Evolutionary conservation across 352 stramenopile species (phyloP).

Genomic region (Pythium sp.): DNA sequence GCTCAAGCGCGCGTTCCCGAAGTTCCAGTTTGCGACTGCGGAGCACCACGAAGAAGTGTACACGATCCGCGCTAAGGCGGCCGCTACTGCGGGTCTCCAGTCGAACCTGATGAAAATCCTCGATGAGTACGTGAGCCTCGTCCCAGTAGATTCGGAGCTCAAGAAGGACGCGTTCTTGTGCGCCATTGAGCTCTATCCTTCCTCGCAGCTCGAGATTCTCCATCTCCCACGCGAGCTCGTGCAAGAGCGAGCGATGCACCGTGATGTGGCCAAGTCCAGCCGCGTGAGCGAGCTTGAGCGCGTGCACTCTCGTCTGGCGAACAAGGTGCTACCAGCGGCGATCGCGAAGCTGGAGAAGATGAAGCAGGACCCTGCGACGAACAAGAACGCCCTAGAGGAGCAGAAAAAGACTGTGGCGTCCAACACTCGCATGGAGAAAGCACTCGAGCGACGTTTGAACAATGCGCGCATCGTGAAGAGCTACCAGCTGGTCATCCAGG

Average conservation of each 20-base stretch:
- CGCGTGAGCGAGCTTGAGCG: conserved; percentile 44
- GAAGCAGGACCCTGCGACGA: conserved; percentile 15
- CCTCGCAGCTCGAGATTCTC: conserved; percentile 52
- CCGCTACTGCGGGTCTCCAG: conserved; percentile 48
- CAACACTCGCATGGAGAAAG: conserved; percentile 28
- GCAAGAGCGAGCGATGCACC: conserved; percentile 30
- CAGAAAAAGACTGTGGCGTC: conserved; percentile 20
- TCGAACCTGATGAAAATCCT: conserved; percentile 45
- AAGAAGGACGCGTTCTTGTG: conserved; percentile 39
- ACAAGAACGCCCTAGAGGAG: conserved; percentile 23
- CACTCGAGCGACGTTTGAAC: conserved; percentile 42
- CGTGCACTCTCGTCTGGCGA: conserved; percentile 22
- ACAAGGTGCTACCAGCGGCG: conserved; percentile 13
- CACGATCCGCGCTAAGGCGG: conserved; percentile 57
- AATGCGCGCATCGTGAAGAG: conserved; percentile 38
- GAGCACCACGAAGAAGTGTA: conserved; percentile 58
- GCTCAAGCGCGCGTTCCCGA: conserved; percentile 51
- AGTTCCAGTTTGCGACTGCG: conserved; percentile 36
- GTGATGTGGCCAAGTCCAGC: conserved; percentile 41
- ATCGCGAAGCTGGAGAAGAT: conserved; percentile 13
- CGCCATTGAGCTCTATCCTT: conserved; percentile 54
- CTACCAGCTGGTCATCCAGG: conserved; percentile 47
- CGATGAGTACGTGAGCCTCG: conserved; percentile 51
- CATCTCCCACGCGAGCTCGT: conserved; percentile 42
- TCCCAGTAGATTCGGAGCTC: conserved; percentile 15